Evolutionary conservation across 2,329 filamentous ascomycete species (phyloP), one percentile per base, ranked within the genome.

Genomic region (Fusarium musae): DNA sequence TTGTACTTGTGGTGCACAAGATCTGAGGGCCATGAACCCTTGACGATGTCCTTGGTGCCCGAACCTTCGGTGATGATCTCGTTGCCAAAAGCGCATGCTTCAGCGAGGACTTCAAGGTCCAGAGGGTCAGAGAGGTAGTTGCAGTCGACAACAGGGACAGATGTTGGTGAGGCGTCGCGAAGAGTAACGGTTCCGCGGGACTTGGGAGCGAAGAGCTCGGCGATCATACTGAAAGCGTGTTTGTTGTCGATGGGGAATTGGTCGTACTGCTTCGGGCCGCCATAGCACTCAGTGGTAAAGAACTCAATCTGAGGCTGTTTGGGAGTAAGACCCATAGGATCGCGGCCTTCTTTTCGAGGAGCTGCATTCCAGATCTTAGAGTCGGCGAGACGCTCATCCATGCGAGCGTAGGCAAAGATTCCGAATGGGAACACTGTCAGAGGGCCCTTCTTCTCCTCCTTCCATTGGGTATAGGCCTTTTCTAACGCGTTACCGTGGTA

Each of bases 371-470:
- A 92, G 11, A 89, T 74, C 6, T 85, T 82, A 2, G 87, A 86
- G 72, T 89, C 83, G 50, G 84, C 81, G 2, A 92, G 84, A 11
- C 89, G 87, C 13, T 90, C 85, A 66, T 91, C 89, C 1, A 92
- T 82, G n/a, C 90, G 85, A 10, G 89, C 87, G 73, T 86, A 92
- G 16, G 86, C 89, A 59, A 92, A 91, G 16, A 85, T 84, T 44
- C 90, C 90, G 59, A 92, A 92, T 15, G 90, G 90, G 74, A 92
- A 91, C 0, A 85, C 87, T 3, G 90, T 88, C 2, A 92, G 81
- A 39, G 89, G 83, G 2, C 90, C 90, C 5, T 84, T 83, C 75
- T 90, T 90, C 57, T 87, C 84, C 36, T 89, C 85, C 77, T 89
- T 86, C 85, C 88, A 92, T 53, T 87, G 83, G 17, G 83, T 79